A percentile compares a stretch with the other conserved stretches of the same genome.
Evolutionary conservation across 1,284 basidiomycete species (phyloP).

Genomic region (Ceratobasidium sp.): DNA sequence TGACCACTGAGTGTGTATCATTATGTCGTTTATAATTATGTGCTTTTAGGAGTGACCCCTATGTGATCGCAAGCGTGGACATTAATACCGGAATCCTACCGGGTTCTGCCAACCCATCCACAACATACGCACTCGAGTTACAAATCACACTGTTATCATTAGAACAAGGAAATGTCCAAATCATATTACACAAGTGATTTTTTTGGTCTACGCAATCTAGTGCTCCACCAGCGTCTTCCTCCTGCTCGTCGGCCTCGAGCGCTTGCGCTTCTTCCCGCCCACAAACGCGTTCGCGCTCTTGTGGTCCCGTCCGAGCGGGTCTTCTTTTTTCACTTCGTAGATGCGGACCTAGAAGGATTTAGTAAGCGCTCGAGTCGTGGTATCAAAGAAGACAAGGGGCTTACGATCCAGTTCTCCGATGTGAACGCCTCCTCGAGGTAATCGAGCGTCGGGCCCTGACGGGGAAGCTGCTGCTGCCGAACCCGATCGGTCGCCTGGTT

Average conservation of each 20-base stretch:
- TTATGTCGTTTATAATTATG: neutral
- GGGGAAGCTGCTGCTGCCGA: constrained; percentile 81
- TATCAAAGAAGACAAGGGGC: constrained; percentile 52
- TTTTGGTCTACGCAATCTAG: constrained; percentile 25
- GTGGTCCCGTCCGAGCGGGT: constrained; percentile 86
- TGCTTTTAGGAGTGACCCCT: too few relatives aligned
- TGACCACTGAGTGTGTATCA: neutral
- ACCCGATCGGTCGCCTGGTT: constrained; percentile 82
- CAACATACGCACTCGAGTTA: constrained; percentile 3
- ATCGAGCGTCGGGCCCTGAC: constrained; percentile 79
- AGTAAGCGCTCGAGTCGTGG: neutral
- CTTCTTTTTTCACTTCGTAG: constrained; percentile 96
- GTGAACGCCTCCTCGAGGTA: constrained; percentile 96
- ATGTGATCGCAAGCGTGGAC: too few relatives aligned
- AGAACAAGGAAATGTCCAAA: neutral
- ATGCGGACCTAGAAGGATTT: constrained; percentile 76
- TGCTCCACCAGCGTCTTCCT: constrained; percentile 32
- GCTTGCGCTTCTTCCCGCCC: constrained; percentile 87
- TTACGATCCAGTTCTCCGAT: constrained; percentile 96
- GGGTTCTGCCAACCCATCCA: too few relatives aligned
- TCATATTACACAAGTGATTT: constrained; percentile 24
- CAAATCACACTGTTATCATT: neutral
- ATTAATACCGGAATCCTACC: neutral
- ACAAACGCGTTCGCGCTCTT: constrained; percentile 88
- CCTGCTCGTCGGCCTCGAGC: constrained; percentile 60